Evolutionary conservation across 441 rosid species (phyloP), one percentile per base, ranked within the genome.

Genomic region (Dalechampia spathulata): DNA sequence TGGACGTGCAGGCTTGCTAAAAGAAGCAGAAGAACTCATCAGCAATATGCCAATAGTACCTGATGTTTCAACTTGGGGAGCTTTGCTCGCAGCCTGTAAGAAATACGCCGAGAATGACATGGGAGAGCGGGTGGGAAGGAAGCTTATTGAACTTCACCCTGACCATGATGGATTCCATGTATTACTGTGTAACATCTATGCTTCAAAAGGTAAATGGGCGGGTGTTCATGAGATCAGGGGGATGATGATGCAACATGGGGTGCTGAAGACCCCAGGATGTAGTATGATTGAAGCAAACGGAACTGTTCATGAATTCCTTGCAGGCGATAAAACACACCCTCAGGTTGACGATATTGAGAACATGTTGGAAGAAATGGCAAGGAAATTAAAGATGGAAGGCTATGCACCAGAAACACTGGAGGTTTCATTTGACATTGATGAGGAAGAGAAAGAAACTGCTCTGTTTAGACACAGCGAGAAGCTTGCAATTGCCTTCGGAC

Each of bases 21-120:
- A 61, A 68, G 84, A 83, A 72, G 90, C 90, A 7, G 84, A 83
- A 68, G 76, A 80, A 50, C 78, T 83, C 25, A 63, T 78, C 27
- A 58, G 61, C 52, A 65, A 45, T 37, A 78, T 83, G 84, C 90
- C 90, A 15, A 60, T 78, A 72, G 60, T 64, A 21, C 84, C 90
- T 2, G 90, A 83, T 71, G 78, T 68, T 63, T 77, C 86, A 38
- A 75, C 82, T 20, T 80, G 90, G 90, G 90, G 86, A 37, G 90
- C 86, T 39, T 74, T 83, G 62, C 84, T 83, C 6, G 86, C 76
- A 27, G 86, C 84, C 14, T 80, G 83, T 65, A 75, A 57, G 67
- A 83, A 78, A 55, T 68, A 76, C 13, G 76, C 72, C 8, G 67
- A 83, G 49, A 38, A 44, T 36, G 77, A 76, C 57, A 70, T 70